A percentile compares a stretch with the other conserved stretches of the same genome.
These are phyloP conservation scores for Apiotrichum domesticum DNA, from an alignment of 1,284 basidiomycete genomes.

Conservation along the genomic window DNA sequence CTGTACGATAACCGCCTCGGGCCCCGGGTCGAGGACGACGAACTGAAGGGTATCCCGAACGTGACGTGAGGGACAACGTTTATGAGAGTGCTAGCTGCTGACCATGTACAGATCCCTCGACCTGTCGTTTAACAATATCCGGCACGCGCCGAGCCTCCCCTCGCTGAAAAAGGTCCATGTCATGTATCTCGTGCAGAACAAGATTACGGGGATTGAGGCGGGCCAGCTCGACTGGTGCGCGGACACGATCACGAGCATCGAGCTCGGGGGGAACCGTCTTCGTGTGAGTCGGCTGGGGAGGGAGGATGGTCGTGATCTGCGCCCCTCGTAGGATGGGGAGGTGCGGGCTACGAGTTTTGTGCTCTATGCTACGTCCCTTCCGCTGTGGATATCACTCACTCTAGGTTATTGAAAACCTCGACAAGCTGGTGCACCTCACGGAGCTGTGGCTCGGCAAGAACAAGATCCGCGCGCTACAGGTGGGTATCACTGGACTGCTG, in stretches of 20 bases:
- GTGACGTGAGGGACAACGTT: slow-evolving; percentile 74
- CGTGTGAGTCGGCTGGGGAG: slow-evolving; percentile 53
- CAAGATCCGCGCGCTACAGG: slow-evolving; percentile 83
- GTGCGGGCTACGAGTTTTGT: no score
- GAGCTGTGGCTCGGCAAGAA: slow-evolving; percentile 98
- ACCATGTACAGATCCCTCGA: slow-evolving; percentile 63
- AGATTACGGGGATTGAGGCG: slow-evolving; percentile 69
- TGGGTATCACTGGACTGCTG: slow-evolving; percentile 26
- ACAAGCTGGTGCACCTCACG: slow-evolving; percentile 72
- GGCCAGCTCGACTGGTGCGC: slow-evolving; percentile 57
- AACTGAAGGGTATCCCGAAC: slow-evolving; percentile 57
- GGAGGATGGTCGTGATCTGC: not conserved
- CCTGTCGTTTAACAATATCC: slow-evolving; percentile 89
- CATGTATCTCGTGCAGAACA: slow-evolving; percentile 94
- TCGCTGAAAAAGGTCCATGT: slow-evolving; percentile 57
- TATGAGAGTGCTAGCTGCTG: not conserved
- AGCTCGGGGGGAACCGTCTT: slow-evolving; percentile 87
- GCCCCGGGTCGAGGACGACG: slow-evolving; percentile 53
- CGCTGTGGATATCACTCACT: not conserved
- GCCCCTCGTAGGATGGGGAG: not conserved
- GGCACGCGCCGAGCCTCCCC: slow-evolving; percentile 56
- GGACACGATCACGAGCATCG: slow-evolving; percentile 68
- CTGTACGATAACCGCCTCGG: slow-evolving; percentile 94
- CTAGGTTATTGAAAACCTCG: slow-evolving; percentile 81
- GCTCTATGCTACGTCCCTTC: not conserved